Evolutionary conservation across 345 rosid genomes (phyloP).

Genomic region (Salix caprea): DNA sequence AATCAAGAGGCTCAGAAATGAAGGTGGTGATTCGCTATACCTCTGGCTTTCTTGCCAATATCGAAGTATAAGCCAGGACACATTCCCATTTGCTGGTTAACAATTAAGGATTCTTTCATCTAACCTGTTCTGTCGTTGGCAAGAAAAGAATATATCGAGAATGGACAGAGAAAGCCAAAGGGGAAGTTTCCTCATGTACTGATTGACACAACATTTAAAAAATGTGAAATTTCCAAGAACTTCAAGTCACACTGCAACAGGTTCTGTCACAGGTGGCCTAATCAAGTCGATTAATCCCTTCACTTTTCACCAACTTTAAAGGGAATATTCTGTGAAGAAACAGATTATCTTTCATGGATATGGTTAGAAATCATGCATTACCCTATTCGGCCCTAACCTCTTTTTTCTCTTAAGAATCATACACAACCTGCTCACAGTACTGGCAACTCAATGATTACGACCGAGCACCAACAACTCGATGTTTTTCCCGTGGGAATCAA

Average conservation of each 20-base stretch:
- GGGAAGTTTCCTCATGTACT: conserved; percentile 42
- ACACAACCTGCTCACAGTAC: background rate
- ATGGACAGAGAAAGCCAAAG: conserved; percentile 14
- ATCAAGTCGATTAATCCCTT: too few species aligned
- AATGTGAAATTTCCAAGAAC: conserved; percentile 42
- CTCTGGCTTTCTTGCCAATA: conserved; percentile 55
- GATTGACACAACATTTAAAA: background rate
- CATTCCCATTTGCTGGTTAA: conserved; percentile 22
- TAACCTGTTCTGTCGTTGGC: conserved; percentile 11
- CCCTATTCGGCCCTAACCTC: background rate
- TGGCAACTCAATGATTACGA: background rate
- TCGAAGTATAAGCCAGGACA: conserved; percentile 40
- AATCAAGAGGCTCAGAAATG: background rate
- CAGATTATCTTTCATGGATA: too few species aligned
- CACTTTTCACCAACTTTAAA: too few species aligned
- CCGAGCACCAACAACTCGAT: too few species aligned
- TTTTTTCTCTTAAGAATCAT: background rate
- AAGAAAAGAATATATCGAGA: conserved; percentile 19
- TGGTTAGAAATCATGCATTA: too few species aligned
- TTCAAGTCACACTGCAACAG: background rate
- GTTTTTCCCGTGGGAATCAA: too few species aligned
- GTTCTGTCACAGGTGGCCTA: too few species aligned
- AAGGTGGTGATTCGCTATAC: conserved; percentile 10
- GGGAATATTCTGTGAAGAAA: too few species aligned
- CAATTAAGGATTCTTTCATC: background rate